Evolutionary conservation across 345 rosid species (phyloP).

Genomic region (Eucalyptus marginata): DNA sequence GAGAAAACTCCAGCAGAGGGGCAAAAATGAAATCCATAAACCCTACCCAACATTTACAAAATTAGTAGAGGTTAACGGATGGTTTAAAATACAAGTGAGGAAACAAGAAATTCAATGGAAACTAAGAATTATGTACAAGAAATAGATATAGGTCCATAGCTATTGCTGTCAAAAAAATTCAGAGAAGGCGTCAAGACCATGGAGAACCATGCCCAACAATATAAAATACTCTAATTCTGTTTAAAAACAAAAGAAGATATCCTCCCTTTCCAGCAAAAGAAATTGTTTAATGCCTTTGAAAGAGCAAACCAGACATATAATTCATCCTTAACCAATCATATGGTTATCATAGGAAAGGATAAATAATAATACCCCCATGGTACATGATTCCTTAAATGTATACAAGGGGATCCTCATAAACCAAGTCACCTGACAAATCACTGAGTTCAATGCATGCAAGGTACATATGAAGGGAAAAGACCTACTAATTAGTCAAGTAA

Average conservation of each 20-base stretch:
- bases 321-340: not conserved
- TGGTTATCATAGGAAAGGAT: not conserved
- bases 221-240: not conserved
- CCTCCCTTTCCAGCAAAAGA: not conserved
- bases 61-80: not conserved
- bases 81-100: not conserved
- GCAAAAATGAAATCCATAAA: not conserved
- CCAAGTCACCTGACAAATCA: not conserved
- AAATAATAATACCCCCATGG: not conserved
- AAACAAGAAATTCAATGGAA: not conserved
- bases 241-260: not conserved
- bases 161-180: not conserved
- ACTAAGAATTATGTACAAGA: not conserved
- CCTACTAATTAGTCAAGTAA: not conserved
- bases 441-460: not conserved
- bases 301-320: not conserved
- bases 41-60: not conserved
- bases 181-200: not conserved
- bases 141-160: not conserved
- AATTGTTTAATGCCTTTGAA: not conserved
- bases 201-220: not conserved
- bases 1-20: not conserved
- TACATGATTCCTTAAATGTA: not conserved
- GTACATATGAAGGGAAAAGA: not conserved
- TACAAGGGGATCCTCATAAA: not conserved